These are phyloP conservation scores for Hypoxylon perforatum DNA, from an alignment of 495 filamentous ascomycete species.

Conservation along the genomic window DNA sequence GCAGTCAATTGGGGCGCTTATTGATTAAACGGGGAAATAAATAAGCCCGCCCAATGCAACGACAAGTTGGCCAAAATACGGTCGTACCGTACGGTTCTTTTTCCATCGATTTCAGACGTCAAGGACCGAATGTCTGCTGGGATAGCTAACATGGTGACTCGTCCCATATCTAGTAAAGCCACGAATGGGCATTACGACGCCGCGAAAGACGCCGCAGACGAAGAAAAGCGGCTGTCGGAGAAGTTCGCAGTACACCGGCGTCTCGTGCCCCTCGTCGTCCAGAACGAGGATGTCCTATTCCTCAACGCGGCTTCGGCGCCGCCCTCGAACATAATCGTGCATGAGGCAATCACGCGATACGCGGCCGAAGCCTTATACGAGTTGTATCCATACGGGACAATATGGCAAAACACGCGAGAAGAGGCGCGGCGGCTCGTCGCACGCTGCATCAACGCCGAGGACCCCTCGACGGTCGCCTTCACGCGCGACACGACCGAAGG, in stretches of 20 bases:
- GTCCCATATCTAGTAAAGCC: not conserved
- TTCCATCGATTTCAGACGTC: not conserved
- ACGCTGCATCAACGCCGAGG: constrained; percentile 32
- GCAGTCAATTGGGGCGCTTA: too few species aligned
- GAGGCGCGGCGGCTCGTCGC: constrained; percentile 29
- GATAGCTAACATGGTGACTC: constrained; percentile 24
- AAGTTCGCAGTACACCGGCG: constrained; percentile 29
- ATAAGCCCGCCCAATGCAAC: too few species aligned
- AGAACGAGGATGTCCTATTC: constrained; percentile 25
- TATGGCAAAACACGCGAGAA: constrained; percentile 19
- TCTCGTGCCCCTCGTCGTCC: constrained; percentile 24
- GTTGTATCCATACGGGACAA: not conserved
- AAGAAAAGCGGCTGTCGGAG: constrained; percentile 14
- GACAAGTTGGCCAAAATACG: too few species aligned
- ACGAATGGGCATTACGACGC: not conserved
- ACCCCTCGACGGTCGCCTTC: constrained; percentile 28
- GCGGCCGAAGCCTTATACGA: constrained; percentile 26
- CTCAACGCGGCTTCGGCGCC: constrained; percentile 38
- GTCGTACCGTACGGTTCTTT: not conserved
- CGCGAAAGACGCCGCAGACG: not conserved
- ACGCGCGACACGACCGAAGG: constrained; percentile 44
- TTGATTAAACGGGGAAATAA: too few species aligned
- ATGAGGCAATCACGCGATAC: constrained; percentile 39
- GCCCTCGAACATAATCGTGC: constrained; percentile 36
- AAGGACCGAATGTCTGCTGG: too few species aligned